Evolutionary conservation across 768 basidiomycete species (phyloP).

Genomic region (Auricularia heimuer): DNA sequence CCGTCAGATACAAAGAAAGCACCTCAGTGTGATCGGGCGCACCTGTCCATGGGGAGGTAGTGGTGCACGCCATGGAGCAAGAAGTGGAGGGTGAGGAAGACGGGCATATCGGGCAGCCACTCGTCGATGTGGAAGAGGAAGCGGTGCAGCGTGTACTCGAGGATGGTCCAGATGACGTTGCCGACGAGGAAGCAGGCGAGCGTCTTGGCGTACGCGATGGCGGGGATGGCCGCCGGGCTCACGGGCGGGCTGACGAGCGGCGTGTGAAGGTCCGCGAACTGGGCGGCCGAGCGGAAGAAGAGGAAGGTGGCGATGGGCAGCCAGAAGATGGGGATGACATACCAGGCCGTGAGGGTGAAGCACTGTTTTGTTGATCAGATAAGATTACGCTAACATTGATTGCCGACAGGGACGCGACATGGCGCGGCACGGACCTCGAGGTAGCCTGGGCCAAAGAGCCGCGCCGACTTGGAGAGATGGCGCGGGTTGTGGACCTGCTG

Average conservation of each 20-base stretch:
- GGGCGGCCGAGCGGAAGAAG: slow-evolving; percentile 69
- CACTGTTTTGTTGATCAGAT: slow-evolving; percentile 31
- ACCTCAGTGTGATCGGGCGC: slow-evolving; percentile 19
- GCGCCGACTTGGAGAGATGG: slow-evolving; percentile 72
- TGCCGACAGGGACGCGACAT: slow-evolving; percentile 3
- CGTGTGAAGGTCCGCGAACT: slow-evolving; percentile 64
- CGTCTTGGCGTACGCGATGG: slow-evolving; percentile 43
- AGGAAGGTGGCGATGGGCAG: slow-evolving; percentile 75
- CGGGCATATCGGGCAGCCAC: slow-evolving; percentile 70
- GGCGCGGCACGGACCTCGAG: slow-evolving; percentile 55
- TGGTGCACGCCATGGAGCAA: slow-evolving; percentile 93
- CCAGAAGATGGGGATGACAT: slow-evolving; percentile 87
- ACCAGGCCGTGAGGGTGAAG: slow-evolving; percentile 85
- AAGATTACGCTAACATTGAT: background rate
- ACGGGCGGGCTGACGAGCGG: slow-evolving; percentile 34
- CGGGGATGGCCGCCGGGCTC: slow-evolving; percentile 34
- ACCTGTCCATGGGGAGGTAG: slow-evolving; percentile 95
- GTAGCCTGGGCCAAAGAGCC: slow-evolving; percentile 71
- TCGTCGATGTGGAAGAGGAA: slow-evolving; percentile 96
- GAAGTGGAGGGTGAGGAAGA: slow-evolving; percentile 82
- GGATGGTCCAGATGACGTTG: slow-evolving; percentile 84
- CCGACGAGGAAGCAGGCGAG: slow-evolving; percentile 69
- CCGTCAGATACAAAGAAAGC: background rate
- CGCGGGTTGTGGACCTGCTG: slow-evolving; percentile 96
- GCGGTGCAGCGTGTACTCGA: slow-evolving; percentile 89